Base-by-base conservation (phyloP, 164 flowering plant species). In the Liriodendron chinense region DNA sequence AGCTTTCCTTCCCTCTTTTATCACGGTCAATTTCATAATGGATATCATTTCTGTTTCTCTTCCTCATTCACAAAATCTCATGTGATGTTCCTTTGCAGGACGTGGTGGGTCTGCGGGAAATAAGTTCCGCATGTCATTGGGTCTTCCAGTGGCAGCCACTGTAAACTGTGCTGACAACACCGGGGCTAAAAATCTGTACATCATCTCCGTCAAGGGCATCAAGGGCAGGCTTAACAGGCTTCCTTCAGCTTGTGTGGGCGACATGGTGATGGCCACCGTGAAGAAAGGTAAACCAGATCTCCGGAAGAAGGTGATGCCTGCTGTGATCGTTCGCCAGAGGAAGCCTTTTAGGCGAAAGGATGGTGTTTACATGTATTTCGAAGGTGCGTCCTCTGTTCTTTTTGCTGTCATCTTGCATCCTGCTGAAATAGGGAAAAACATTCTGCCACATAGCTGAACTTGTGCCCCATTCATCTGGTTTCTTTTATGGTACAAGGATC, bases 211-310 rank as follows among this genome's bases (percentile, higher is more conserved):
- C 74, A 87, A 89, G 78, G 92, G 92, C 9, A 90, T 89, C 78
- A 90, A 89, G 86, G 94, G 94, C 12, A 81, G 94, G 24, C 84
- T 89, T 26, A 90, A 90, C 78, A 74, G 94, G 22, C 68, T 90
- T 80, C 94, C 94, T 0, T 90, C 91, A 34, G 92, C 92, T 64
- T 89, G 94, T 72, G 92, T 90, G 1, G 94, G 94, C 0, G 94
- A 90, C 74, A 90, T 89, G 94, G 92, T 90, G 62, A 90, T 89
- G 94, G 90, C 91, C 47, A 90, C 94, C 22, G 92, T 89, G 18
- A 89, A 90, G 87, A 90, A 89, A 68, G 94, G 94, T 13, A 90
- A 90, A 84, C 94, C 92, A 65, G 94, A 90, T 79, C 86, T 89
- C 65, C 78, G 92, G 79, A 90, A 90, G 87, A 90, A 89, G 82